Conservation (phyloP, 2,329 filamentous ascomycete species). For the Coniella lustricola region DNA sequence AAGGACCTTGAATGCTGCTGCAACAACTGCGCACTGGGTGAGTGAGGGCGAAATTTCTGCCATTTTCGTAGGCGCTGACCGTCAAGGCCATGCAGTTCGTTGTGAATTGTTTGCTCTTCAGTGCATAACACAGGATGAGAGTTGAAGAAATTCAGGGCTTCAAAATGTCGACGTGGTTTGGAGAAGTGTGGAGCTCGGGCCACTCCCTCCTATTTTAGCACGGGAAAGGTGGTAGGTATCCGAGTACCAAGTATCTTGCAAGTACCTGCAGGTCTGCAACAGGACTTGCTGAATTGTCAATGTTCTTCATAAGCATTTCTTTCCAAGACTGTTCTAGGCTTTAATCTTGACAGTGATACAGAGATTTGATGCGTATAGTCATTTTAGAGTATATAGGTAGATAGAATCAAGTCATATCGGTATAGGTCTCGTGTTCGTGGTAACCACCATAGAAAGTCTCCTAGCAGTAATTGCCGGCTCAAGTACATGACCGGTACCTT, state of each 20-base stretch:
- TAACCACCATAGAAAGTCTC: no score
- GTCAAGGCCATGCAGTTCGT: background rate
- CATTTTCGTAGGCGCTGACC: constrained; percentile 44
- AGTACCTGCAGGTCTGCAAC: background rate
- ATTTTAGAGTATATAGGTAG: no score
- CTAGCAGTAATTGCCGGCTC: background rate
- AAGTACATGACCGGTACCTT: background rate
- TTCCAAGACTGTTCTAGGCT: no score
- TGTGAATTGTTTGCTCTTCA: background rate
- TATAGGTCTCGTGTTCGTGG: no score
- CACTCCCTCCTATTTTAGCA: constrained; percentile 4
- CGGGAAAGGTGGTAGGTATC: background rate
- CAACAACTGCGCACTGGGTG: constrained; percentile 77
- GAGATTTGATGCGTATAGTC: no score
- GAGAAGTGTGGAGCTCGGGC: constrained; percentile 10
- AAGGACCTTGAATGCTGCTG: constrained; percentile 83
- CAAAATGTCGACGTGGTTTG: constrained; percentile 5
- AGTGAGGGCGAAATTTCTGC: constrained; percentile 79
- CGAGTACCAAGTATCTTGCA: no score
- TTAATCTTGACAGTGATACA: no score
- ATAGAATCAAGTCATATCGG: no score
- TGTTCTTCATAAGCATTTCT: no score
- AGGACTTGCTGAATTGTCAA: no score
- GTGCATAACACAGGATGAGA: background rate
- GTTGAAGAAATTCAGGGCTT: constrained; percentile 1